Evolutionary conservation across 805 yeast species (phyloP).

Genomic region (Candida manassasensis): DNA sequence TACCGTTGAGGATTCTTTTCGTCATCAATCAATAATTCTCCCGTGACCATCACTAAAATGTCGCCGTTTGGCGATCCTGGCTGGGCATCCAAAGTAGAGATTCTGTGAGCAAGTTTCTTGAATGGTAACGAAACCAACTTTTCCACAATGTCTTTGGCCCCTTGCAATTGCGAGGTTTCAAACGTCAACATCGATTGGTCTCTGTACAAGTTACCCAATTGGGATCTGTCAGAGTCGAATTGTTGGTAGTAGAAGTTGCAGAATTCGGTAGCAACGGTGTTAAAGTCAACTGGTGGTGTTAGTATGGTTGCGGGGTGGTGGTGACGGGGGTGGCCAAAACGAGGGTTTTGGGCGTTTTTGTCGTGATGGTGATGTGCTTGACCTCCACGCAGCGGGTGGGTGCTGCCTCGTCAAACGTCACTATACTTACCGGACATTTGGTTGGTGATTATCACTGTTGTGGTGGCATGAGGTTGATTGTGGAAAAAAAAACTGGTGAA

Average conservation of each 20-base stretch:
- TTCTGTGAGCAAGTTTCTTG: slow-evolving; percentile 87
- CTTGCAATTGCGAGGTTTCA: slow-evolving; percentile 91
- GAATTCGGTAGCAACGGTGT: slow-evolving; percentile 64
- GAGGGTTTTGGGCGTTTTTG: background rate
- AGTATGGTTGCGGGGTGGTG: background rate
- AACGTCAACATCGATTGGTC: slow-evolving; percentile 97
- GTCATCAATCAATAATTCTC: slow-evolving; percentile 87
- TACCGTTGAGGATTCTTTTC: slow-evolving; percentile 94
- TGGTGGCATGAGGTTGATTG: too few relatives aligned
- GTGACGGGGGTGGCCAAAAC: slow-evolving; percentile 10
- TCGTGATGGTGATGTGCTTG: too few relatives aligned
- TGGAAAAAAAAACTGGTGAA: too few relatives aligned
- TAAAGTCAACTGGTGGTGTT: slow-evolving; percentile 32
- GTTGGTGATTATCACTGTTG: too few relatives aligned
- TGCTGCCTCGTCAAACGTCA: too few relatives aligned
- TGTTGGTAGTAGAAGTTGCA: slow-evolving; percentile 93
- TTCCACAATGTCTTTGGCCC: slow-evolving; percentile 89
- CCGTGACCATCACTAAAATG: slow-evolving; percentile 95
- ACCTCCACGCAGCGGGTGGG: too few relatives aligned
- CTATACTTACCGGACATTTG: too few relatives aligned
- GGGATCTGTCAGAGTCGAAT: slow-evolving; percentile 88
- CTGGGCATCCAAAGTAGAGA: slow-evolving; percentile 95
- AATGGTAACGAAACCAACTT: slow-evolving; percentile 86
- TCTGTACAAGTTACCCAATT: slow-evolving; percentile 90
- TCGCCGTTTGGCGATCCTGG: slow-evolving; percentile 93